These are phyloP conservation scores for Fragosphaeria purpurea DNA, from an alignment of 2,329 filamentous ascomycete species.

Conservation along the genomic window DNA sequence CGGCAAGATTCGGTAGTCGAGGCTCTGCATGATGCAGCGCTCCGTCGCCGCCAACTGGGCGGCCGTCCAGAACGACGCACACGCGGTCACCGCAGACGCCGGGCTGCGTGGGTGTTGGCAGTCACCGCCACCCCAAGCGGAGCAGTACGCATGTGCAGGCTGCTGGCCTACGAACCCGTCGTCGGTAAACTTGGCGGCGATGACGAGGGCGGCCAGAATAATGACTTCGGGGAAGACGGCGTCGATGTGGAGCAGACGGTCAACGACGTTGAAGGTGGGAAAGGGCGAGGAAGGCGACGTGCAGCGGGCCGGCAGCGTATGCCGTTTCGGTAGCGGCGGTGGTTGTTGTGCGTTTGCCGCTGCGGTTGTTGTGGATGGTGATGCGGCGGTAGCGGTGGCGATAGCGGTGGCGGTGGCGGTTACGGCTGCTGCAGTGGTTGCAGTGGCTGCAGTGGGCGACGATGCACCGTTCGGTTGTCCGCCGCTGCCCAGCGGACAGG, in stretches of 20 bases:
- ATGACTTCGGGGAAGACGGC: slow-evolving; percentile 52
- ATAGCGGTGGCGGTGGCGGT: not conserved
- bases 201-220: slow-evolving; percentile 50
- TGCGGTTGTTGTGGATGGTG: not conserved
- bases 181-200: slow-evolving; percentile 57
- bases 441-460: not conserved
- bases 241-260: slow-evolving; percentile 45
- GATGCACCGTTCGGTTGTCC: not conserved
- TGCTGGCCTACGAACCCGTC: slow-evolving; percentile 49
- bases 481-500: slow-evolving; percentile 36
- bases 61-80: slow-evolving; percentile 40
- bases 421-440: not conserved
- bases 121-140: slow-evolving; percentile 38
- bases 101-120: not conserved
- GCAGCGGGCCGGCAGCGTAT: slow-evolving; percentile 34
- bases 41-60: slow-evolving; percentile 56
- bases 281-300: slow-evolving; percentile 20
- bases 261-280: slow-evolving; percentile 17
- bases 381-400: slow-evolving; percentile 7
- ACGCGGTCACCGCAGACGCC: not conserved
- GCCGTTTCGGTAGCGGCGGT: slow-evolving; percentile 25
- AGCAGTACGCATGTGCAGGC: slow-evolving; percentile 41
- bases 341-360: not conserved
- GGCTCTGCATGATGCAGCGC: slow-evolving; percentile 52
- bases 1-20: slow-evolving; percentile 53